These are phyloP conservation scores for Corylus americana DNA, from an alignment of 306 rosid species.

Conservation along the genomic window DNA sequence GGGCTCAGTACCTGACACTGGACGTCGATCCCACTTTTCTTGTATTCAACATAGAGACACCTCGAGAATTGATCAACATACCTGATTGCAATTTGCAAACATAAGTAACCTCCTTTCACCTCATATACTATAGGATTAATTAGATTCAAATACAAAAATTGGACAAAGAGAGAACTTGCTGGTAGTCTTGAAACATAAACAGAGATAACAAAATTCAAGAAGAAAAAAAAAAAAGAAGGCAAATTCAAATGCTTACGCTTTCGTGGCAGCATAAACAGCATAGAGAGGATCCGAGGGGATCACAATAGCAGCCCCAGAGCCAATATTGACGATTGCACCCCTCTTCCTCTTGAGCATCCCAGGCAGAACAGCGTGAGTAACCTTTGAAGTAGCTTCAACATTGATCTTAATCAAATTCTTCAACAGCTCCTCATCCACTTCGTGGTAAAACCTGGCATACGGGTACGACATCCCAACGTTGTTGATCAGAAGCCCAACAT, in stretches of 20 bases:
- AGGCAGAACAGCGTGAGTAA: slow-evolving; percentile 77
- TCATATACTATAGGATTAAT: background rate
- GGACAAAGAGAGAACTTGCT: background rate
- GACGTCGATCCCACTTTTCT: slow-evolving; percentile 89
- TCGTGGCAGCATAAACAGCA: slow-evolving; percentile 93
- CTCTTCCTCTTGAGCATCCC: slow-evolving; percentile 87
- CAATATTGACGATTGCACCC: slow-evolving; percentile 92
- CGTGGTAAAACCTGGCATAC: slow-evolving; percentile 86
- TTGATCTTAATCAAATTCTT: slow-evolving; percentile 76
- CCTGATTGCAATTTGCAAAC: slow-evolving; percentile 46
- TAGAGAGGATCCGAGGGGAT: slow-evolving; percentile 96
- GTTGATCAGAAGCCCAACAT: slow-evolving; percentile 77
- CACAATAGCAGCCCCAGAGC: slow-evolving; percentile 90
- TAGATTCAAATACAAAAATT: background rate
- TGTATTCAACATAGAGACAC: slow-evolving; percentile 90
- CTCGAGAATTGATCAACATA: slow-evolving; percentile 94
- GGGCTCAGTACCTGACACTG: slow-evolving; percentile 92
- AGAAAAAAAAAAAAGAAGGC: background rate
- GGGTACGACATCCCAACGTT: slow-evolving; percentile 93
- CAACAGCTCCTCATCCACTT: slow-evolving; percentile 76
- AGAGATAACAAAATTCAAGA: background rate
- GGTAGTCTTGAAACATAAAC: background rate
- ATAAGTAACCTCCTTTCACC: slow-evolving; percentile 10
- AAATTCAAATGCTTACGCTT: slow-evolving; percentile 65
- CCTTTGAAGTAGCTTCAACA: slow-evolving; percentile 82